Conservation (phyloP, 805 yeast species). For the Candida verbasci region DNA sequence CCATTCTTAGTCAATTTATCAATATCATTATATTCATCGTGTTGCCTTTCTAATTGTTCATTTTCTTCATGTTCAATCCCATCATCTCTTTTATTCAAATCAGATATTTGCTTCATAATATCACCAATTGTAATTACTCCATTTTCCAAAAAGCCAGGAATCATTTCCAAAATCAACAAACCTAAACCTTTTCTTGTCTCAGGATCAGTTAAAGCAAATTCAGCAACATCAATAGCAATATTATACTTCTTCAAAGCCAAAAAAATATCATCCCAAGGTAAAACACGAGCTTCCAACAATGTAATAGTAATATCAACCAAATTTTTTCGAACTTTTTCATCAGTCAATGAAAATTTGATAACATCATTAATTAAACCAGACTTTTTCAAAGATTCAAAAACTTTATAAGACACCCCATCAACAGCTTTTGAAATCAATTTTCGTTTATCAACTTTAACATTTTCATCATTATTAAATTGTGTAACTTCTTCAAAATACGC, state of each 20-base stretch:
- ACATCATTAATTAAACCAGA: constrained; percentile 27
- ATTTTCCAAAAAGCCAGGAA: constrained; percentile 16
- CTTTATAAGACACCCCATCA: constrained; percentile 17
- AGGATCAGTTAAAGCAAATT: constrained; percentile 22
- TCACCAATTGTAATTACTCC: constrained; percentile 8
- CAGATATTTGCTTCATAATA: constrained; percentile 3
- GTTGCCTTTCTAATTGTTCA: not conserved
- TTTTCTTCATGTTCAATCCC: not conserved
- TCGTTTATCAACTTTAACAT: constrained; percentile 4
- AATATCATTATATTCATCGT: constrained; percentile 3
- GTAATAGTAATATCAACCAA: constrained; percentile 20
- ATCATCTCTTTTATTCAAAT: not conserved
- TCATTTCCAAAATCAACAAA: constrained; percentile 19
- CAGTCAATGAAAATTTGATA: constrained; percentile 23
- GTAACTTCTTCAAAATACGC: not conserved
- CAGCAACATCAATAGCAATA: constrained; percentile 24
- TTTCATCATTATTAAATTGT: not conserved
- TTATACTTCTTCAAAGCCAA: constrained; percentile 26
- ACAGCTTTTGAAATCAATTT: constrained; percentile 9
- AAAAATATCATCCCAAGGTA: constrained; percentile 29
- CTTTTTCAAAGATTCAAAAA: constrained; percentile 22
- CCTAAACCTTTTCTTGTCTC: constrained; percentile 24
- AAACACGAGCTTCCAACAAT: constrained; percentile 23
- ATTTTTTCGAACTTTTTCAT: constrained; percentile 22
- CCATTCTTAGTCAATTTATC: constrained; percentile 5